Conservation (phyloP, 805 yeast genomes). For the Barnettozyma pratensis region DNA sequence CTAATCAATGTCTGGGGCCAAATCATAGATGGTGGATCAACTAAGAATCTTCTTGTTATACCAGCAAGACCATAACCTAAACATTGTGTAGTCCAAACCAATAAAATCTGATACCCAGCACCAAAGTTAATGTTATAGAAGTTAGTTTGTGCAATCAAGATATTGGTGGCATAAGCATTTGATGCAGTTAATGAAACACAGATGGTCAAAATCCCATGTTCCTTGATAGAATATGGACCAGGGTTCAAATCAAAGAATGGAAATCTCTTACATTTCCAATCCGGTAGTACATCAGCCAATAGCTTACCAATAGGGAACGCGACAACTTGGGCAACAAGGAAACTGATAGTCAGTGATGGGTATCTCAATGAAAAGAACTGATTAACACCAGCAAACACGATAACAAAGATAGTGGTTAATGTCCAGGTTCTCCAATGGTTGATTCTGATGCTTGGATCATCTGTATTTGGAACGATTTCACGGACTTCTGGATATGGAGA, state of each 20-base stretch:
- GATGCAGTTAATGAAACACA: constrained; percentile 44
- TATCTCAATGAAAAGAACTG: constrained; percentile 47
- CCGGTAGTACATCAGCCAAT: constrained; percentile 28
- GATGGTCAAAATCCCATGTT: constrained; percentile 52
- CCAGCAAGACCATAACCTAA: constrained; percentile 71
- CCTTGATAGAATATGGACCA: constrained; percentile 53
- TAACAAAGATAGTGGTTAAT: constrained; percentile 42
- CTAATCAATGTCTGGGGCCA: constrained; percentile 71
- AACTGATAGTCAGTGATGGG: constrained; percentile 43
- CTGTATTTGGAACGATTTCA: constrained; percentile 48
- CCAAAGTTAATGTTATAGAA: constrained; percentile 43
- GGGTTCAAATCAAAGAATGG: constrained; percentile 40
- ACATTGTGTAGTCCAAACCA: constrained; percentile 52
- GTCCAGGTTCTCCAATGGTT: constrained; percentile 54
- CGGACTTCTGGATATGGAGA: constrained; percentile 65
- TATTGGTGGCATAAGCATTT: constrained; percentile 54
- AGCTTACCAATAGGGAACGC: constrained; percentile 48
- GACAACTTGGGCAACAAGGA: constrained; percentile 47
- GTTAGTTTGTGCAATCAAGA: constrained; percentile 44
- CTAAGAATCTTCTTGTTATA: constrained; percentile 49
- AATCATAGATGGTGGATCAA: constrained; percentile 58
- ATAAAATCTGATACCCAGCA: constrained; percentile 45
- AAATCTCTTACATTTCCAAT: constrained; percentile 27
- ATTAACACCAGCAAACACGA: constrained; percentile 52
- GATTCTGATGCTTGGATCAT: constrained; percentile 42